Evolutionary conservation across 495 filamentous ascomycete species (phyloP).

Genomic region (Staphylotrichum tortipilum): DNA sequence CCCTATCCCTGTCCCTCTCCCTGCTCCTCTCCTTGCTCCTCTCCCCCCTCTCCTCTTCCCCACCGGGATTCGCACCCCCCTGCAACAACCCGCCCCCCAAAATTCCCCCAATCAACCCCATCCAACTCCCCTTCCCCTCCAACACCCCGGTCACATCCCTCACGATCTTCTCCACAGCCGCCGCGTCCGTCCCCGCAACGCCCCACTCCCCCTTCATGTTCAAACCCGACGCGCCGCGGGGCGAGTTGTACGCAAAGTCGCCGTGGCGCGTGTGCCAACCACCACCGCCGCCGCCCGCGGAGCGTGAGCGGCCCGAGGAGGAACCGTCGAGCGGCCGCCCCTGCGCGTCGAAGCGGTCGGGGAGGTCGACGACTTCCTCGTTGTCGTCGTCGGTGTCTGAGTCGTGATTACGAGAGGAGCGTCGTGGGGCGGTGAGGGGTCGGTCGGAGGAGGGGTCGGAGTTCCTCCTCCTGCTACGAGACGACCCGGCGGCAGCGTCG

Average conservation of each 20-base stretch:
- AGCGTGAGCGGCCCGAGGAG: too few relatives aligned
- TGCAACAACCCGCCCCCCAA: constrained; percentile 21
- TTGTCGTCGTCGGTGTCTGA: constrained; percentile 21
- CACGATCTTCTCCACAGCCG: constrained; percentile 26
- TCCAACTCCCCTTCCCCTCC: constrained; percentile 22
- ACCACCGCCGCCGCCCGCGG: too few relatives aligned
- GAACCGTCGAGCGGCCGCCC: constrained; percentile 39
- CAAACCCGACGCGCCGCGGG: background rate
- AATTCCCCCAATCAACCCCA: constrained; percentile 21
- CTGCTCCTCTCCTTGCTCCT: constrained; percentile 3
- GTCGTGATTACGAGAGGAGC: constrained; percentile 13
- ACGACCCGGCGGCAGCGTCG: constrained; percentile 22
- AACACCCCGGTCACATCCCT: constrained; percentile 26
- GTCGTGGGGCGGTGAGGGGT: constrained; percentile 5
- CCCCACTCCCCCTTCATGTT: constrained; percentile 25
- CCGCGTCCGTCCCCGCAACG: constrained; percentile 22
- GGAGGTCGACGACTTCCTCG: constrained; percentile 42
- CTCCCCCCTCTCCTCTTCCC: background rate
- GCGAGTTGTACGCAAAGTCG: constrained; percentile 23
- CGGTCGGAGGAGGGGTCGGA: constrained; percentile 32
- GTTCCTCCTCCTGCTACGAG: too few relatives aligned
- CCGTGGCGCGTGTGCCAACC: constrained; percentile 17
- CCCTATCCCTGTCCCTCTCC: background rate
- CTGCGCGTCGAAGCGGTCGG: constrained; percentile 56
- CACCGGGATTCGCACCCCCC: constrained; percentile 1